Conservation (phyloP, 495 filamentous ascomycete species). For the Aspergillus taichungensis region DNA sequence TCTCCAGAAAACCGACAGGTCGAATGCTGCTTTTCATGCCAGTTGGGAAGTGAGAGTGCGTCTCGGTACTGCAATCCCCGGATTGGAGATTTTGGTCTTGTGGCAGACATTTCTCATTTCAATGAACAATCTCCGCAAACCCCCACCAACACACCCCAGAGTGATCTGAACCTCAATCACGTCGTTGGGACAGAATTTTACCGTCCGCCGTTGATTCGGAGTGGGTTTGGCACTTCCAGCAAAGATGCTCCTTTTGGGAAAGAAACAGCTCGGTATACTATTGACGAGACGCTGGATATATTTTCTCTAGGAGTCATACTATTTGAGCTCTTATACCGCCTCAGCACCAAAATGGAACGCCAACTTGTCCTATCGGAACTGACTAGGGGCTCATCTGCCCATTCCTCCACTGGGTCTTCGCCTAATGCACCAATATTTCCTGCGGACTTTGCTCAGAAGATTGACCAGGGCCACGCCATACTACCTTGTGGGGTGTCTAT, state of each 20-base stretch:
- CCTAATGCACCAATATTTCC: conserved; percentile 19
- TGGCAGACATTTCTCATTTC: conserved; percentile 42
- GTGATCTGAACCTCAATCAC: conserved; percentile 19
- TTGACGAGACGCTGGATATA: conserved; percentile 46
- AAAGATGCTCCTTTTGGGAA: conserved; percentile 9
- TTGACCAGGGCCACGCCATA: conserved; percentile 23
- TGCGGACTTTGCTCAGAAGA: conserved; percentile 27
- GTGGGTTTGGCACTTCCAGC: not conserved
- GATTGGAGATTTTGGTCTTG: conserved; percentile 48
- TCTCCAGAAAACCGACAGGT: conserved; percentile 17
- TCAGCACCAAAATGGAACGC: conserved; percentile 47
- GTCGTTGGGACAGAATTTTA: conserved; percentile 43
- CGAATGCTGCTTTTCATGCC: conserved; percentile 26
- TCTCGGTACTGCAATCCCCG: conserved; percentile 38
- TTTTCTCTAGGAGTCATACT: conserved; percentile 47
- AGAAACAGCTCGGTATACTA: conserved; percentile 14
- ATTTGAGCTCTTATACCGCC: conserved; percentile 42
- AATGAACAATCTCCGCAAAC: conserved; percentile 15
- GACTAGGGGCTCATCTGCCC: conserved; percentile 21
- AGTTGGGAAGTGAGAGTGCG: conserved; percentile 8
- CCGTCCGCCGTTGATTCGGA: conserved; percentile 21
- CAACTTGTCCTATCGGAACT: conserved; percentile 38
- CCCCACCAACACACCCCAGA: conserved; percentile 8
- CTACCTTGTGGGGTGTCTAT: conserved; percentile 24
- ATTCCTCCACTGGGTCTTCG: not conserved